These are phyloP conservation scores for Curvularia sp. DNA, from an alignment of 2,329 filamentous ascomycete species.

Conservation along the genomic window DNA sequence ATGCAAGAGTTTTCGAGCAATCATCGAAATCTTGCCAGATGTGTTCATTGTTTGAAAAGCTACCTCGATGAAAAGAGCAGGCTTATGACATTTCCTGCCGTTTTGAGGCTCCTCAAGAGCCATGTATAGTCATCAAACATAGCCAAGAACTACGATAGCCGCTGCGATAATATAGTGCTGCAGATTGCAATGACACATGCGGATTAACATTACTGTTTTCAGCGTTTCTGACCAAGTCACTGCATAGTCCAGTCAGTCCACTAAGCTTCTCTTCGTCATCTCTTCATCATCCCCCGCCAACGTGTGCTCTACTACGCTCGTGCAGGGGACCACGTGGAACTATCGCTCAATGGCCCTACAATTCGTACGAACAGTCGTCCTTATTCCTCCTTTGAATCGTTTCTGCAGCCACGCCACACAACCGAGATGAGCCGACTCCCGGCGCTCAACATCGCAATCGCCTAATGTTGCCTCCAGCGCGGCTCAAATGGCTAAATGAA, in stretches of 20 bases:
- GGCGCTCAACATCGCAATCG: conserved; percentile 13
- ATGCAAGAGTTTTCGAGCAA: background rate
- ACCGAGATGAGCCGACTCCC: conserved; percentile 5
- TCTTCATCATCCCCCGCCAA: background rate
- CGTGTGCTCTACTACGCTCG: background rate
- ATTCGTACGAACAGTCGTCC: background rate
- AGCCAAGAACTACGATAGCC: background rate
- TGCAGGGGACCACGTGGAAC: background rate
- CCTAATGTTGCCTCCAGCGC: conserved; percentile 18
- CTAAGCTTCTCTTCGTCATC: too few relatives aligned
- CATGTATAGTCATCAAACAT: background rate
- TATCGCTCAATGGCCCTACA: background rate
- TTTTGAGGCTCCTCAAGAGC: background rate
- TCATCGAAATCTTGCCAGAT: background rate
- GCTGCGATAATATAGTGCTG: background rate
- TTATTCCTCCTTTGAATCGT: background rate
- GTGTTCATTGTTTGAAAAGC: background rate
- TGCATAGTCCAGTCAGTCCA: background rate
- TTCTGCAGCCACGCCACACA: background rate
- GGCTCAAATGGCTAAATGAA: conserved; percentile 16
- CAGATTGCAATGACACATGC: background rate
- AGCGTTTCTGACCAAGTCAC: background rate
- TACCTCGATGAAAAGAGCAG: background rate
- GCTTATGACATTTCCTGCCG: too few relatives aligned
- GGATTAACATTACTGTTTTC: background rate